Evolutionary conservation across 1,284 basidiomycete species (phyloP).

Genomic region (Anthracocystis setariae): DNA sequence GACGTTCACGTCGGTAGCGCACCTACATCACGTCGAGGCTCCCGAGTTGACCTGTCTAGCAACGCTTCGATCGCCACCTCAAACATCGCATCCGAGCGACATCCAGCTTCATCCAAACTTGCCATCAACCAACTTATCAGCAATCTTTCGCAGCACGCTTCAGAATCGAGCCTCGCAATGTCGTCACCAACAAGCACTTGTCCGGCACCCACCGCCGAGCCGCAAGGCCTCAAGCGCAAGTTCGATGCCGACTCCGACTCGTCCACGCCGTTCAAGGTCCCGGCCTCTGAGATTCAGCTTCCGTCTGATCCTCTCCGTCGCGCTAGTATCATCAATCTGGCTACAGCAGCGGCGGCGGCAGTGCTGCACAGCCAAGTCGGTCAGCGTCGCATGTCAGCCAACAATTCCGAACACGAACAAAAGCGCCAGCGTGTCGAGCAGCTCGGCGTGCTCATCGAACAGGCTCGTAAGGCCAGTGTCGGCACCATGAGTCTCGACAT

Average conservation of each 20-base stretch:
- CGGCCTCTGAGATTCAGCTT: constrained; percentile 32
- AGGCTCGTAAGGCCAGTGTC: constrained; percentile 42
- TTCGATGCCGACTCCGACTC: constrained; percentile 21
- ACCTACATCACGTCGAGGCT: constrained; percentile 28
- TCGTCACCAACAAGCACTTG: constrained; percentile 24
- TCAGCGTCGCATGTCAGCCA: constrained; percentile 30
- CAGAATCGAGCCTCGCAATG: constrained; percentile 14
- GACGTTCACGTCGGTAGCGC: constrained; percentile 20
- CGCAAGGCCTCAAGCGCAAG: constrained; percentile 33
- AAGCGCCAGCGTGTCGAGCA: constrained; percentile 49
- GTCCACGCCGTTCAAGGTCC: constrained; percentile 14
- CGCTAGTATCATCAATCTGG: constrained; percentile 51
- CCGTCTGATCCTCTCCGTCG: constrained; percentile 34
- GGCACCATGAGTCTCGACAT: constrained; percentile 28
- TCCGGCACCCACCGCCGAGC: constrained; percentile 13
- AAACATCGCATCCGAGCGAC: constrained; percentile 3
- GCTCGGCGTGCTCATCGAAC: constrained; percentile 42
- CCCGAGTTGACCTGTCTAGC: constrained; percentile 29
- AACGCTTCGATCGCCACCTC: constrained; percentile 7
- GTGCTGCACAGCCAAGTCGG: constrained; percentile 39
- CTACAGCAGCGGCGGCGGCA: constrained; percentile 41
- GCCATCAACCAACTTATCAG: constrained; percentile 33
- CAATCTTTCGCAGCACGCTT: constrained; percentile 25
- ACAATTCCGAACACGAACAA: constrained; percentile 31
- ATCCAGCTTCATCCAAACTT: constrained; percentile 14